phyloP scores from a whole-genome alignment of 2,329 filamentous ascomycete genomes.

The Periconia macrospinosa region DNA sequence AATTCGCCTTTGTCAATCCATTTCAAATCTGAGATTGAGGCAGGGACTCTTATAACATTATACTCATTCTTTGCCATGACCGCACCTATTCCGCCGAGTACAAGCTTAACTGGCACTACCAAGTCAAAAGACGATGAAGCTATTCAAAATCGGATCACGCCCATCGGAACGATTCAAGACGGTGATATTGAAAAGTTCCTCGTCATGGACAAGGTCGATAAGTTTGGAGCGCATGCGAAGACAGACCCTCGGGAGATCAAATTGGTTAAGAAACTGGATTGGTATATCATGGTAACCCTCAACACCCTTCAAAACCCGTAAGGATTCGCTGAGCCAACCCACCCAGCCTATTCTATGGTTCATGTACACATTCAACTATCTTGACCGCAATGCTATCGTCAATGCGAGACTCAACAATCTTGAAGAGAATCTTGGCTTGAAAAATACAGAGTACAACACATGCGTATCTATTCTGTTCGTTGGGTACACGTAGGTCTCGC shows the following conservation, averaged over 20 bases:
- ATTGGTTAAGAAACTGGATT: slow-evolving; percentile 28
- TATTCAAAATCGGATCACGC: background rate
- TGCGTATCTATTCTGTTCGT: slow-evolving; percentile 64
- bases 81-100: background rate
- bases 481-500: slow-evolving; percentile 25
- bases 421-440: slow-evolving; percentile 57
- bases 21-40: no score
- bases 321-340: background rate
- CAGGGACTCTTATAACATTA: background rate
- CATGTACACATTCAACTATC: slow-evolving; percentile 39
- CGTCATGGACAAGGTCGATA: slow-evolving; percentile 18
- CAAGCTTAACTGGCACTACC: background rate
- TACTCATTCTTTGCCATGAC: background rate
- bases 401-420: slow-evolving; percentile 65
- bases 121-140: background rate
- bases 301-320: background rate
- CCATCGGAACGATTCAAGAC: background rate
- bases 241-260: slow-evolving; percentile 24
- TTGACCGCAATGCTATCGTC: slow-evolving; percentile 67
- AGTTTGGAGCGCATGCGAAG: slow-evolving; percentile 23
- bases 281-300: slow-evolving; percentile 21
- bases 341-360: slow-evolving; percentile 13
- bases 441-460: slow-evolving; percentile 60
- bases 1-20: no score
- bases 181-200: background rate